phyloP scores from a whole-genome alignment of 805 yeast species.

The Saccharomycopsis guyanensis region DNA sequence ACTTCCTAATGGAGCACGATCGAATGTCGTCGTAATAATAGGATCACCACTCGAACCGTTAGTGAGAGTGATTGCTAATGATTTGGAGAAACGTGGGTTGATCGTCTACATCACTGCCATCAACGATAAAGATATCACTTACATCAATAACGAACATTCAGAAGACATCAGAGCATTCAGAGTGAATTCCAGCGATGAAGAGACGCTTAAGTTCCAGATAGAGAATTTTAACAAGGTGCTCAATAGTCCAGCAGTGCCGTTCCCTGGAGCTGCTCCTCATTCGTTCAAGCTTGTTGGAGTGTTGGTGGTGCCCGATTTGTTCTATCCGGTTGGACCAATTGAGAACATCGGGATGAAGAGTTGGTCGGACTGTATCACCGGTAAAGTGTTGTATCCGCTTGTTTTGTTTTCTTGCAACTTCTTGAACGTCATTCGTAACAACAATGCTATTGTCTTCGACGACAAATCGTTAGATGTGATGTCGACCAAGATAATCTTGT shows the following conservation, averaged over 20 bases:
- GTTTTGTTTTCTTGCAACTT: slow-evolving; percentile 49
- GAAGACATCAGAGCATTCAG: slow-evolving; percentile 63
- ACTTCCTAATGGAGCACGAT: slow-evolving; percentile 62
- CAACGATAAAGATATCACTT: slow-evolving; percentile 31
- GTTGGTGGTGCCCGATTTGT: slow-evolving; percentile 61
- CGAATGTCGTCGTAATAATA: slow-evolving; percentile 64
- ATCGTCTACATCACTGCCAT: slow-evolving; percentile 64
- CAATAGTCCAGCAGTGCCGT: slow-evolving; percentile 47
- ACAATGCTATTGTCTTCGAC: slow-evolving; percentile 28
- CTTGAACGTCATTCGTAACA: slow-evolving; percentile 43
- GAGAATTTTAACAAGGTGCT: slow-evolving; percentile 40
- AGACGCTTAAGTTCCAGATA: slow-evolving; percentile 41
- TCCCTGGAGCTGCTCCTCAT: slow-evolving; percentile 51
- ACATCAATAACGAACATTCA: slow-evolving; percentile 51
- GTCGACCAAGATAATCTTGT: slow-evolving; percentile 35
- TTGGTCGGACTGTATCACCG: slow-evolving; percentile 43
- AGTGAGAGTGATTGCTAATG: slow-evolving; percentile 60
- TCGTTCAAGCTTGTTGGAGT: slow-evolving; percentile 54
- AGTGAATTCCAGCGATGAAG: slow-evolving; percentile 37
- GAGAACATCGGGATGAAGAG: slow-evolving; percentile 44
- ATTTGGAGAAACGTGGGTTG: slow-evolving; percentile 71
- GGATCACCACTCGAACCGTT: slow-evolving; percentile 76
- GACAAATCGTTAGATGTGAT: slow-evolving; percentile 4
- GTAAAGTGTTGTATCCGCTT: slow-evolving; percentile 41
- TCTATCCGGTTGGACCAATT: slow-evolving; percentile 60